Evolutionary conservation across 495 filamentous ascomycete genomes (phyloP).

Genomic region (Astrocystis sublimbata): DNA sequence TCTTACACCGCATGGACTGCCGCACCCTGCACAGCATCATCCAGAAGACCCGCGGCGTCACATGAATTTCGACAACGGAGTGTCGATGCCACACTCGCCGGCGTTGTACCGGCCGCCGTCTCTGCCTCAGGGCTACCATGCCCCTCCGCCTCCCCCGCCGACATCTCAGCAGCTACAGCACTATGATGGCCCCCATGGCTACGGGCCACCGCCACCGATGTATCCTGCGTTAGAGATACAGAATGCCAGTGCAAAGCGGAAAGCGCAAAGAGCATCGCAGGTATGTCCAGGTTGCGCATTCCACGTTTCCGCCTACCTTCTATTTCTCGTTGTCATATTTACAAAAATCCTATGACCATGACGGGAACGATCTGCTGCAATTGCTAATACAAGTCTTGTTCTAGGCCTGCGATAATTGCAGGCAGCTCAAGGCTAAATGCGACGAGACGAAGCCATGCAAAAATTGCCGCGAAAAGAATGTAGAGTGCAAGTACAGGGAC

Average conservation of each 20-base stretch:
- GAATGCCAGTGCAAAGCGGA: slow-evolving; percentile 47
- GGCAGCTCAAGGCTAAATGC: slow-evolving; percentile 70
- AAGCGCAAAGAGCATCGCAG: slow-evolving; percentile 54
- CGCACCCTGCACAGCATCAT: slow-evolving; percentile 30
- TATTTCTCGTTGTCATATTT: neutral
- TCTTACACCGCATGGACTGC: slow-evolving; percentile 37
- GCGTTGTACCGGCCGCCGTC: slow-evolving; percentile 41
- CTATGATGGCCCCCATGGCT: slow-evolving; percentile 44
- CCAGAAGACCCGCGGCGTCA: slow-evolving; percentile 46
- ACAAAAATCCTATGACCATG: too few species aligned
- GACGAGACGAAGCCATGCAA: slow-evolving; percentile 65
- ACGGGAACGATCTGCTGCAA: neutral
- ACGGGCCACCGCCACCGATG: slow-evolving; percentile 37
- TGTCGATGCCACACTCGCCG: slow-evolving; percentile 40
- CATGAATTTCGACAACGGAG: slow-evolving; percentile 48
- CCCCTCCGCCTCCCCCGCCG: slow-evolving; percentile 44
- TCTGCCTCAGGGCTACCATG: slow-evolving; percentile 43
- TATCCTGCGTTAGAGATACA: slow-evolving; percentile 47
- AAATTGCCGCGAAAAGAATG: slow-evolving; percentile 57
- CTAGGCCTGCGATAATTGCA: slow-evolving; percentile 70
- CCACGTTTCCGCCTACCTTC: neutral
- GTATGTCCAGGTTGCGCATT: slow-evolving; percentile 29
- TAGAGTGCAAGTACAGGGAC: slow-evolving; percentile 65
- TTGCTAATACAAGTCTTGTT: slow-evolving; percentile 28
- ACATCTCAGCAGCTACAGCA: slow-evolving; percentile 38